Evolutionary conservation across 75 land plant species (phyloP), one percentile per base, ranked within the genome.

Genomic region (Larix kaempferi): DNA sequence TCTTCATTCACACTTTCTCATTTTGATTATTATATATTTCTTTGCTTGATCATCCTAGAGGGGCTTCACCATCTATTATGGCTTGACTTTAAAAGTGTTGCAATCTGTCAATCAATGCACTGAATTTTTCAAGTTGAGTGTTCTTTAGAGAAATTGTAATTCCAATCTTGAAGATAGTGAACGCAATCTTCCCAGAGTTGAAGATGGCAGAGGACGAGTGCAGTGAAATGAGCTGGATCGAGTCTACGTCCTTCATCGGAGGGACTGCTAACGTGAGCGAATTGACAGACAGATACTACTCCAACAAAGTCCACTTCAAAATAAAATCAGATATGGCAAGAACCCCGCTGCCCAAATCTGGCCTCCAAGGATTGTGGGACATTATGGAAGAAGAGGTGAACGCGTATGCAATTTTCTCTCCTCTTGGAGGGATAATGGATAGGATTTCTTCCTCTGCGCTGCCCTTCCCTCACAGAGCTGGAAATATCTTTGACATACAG

Each of bases 351-450:
- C 55, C 54, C 3, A 49, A 71, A 6, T 8, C 49, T 8, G 56
- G 22, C 3, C 74, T 71, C 49, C 74, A 35, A 10, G 74, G 74
- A 7, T 21, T 71, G 55, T 71, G 74, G 74, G 21, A 25, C 33
- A 59, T 19, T 5, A 25, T 79, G 27, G 77, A 56, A 35, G 22
- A 56, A 16, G 49, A 79, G 39, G n/a, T 58, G 23, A 44, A 56
- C 21, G 60, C 44, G 4, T 74, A 73, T 15, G 62, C 74, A 4
- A 72, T 79, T 23, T 57, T 79, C 37, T 27, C 56, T 16, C 80
- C 80, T 17, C 41, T 71, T 19, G 76, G 80, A 25, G 80, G 80
- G 1, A n/a, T 73, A 4, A 73, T 73, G 63, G 55, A 73, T 6
- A 21, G 23, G 26, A 79, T 59, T 15, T 16, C 39, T 10, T 4